phyloP scores from a whole-genome alignment of 352 stramenopile genomes.

The Halophytophthora polymorphica region DNA sequence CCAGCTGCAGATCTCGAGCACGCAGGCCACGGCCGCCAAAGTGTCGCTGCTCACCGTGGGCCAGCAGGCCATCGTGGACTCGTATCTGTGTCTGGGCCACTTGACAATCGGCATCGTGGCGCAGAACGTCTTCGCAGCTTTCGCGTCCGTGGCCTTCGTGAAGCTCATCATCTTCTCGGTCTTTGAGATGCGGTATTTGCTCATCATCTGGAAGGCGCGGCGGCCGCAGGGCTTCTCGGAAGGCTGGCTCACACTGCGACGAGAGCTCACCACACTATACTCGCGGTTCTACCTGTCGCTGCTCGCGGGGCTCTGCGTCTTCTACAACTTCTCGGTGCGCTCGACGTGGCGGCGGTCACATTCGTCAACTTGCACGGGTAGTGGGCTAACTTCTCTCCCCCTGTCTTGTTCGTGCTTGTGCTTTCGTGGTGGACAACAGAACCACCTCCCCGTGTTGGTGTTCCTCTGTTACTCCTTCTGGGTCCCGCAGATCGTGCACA shows the following conservation, averaged over 20 bases:
- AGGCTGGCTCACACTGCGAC: conserved; percentile 86
- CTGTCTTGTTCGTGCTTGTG: not conserved
- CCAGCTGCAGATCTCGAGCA: conserved; percentile 83
- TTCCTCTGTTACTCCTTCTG: conserved; percentile 97
- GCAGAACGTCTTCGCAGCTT: conserved; percentile 95
- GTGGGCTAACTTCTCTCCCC: too few species aligned
- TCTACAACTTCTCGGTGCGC: conserved; percentile 90
- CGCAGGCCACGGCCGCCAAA: conserved; percentile 79
- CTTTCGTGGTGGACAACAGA: conserved; percentile 31
- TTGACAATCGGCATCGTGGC: conserved; percentile 93
- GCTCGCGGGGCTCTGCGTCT: conserved; percentile 84
- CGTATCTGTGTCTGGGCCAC: conserved; percentile 94
- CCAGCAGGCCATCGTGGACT: conserved; percentile 89
- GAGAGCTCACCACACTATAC: conserved; percentile 94
- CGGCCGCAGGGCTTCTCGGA: conserved; percentile 82
- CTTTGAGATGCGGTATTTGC: conserved; percentile 98
- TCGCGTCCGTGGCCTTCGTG: conserved; percentile 96
- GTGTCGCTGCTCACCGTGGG: conserved; percentile 83
- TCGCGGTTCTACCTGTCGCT: conserved; percentile 95
- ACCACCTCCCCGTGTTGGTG: conserved; percentile 86
- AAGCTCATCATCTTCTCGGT: conserved; percentile 98
- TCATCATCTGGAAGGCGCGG: conserved; percentile 95
- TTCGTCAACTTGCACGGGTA: not conserved
- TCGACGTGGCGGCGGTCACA: not conserved
- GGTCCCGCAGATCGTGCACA: conserved; percentile 97